phyloP scores from a whole-genome alignment of 2,329 filamentous ascomycete species.

The Ophiostoma novo-ulmi region DNA sequence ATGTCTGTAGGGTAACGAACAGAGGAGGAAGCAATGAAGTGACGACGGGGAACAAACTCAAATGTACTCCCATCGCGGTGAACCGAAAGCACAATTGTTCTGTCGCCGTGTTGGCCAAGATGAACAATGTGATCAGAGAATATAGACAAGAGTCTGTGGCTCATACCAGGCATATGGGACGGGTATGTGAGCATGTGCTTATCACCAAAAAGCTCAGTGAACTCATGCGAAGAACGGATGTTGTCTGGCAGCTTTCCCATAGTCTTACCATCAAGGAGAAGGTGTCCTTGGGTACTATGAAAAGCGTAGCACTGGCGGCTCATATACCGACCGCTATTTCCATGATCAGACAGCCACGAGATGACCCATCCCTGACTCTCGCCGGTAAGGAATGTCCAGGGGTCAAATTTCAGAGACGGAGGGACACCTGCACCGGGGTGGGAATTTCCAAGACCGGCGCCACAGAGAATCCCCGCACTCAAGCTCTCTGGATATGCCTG shows the following conservation, averaged over 20 bases:
- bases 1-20: rapidly evolving
- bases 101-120: slow-evolving; percentile 43
- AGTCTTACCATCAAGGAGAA: slow-evolving; percentile 37
- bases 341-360: neutral
- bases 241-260: slow-evolving; percentile 47
- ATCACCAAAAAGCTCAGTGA: slow-evolving; percentile 51
- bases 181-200: slow-evolving; percentile 49
- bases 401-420: neutral
- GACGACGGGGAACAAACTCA: slow-evolving; percentile 22
- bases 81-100: slow-evolving; percentile 39
- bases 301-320: slow-evolving; percentile 33
- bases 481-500: neutral
- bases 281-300: slow-evolving; percentile 35
- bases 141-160: slow-evolving; percentile 37
- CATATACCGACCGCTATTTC: too few relatives aligned
- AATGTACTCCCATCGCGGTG: neutral
- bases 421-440: neutral
- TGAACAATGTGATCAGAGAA: slow-evolving; percentile 39
- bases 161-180: slow-evolving; percentile 50
- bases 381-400: slow-evolving; percentile 11
- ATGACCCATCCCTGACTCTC: slow-evolving; percentile 18
- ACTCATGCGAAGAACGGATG: slow-evolving; percentile 40
- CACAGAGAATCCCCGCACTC: neutral
- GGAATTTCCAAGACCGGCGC: neutral
- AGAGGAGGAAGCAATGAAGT: slow-evolving; percentile 13